Evolutionary conservation across 2,329 filamentous ascomycete species (phyloP).

Genomic region (Hymenoscyphus fructigenus): DNA sequence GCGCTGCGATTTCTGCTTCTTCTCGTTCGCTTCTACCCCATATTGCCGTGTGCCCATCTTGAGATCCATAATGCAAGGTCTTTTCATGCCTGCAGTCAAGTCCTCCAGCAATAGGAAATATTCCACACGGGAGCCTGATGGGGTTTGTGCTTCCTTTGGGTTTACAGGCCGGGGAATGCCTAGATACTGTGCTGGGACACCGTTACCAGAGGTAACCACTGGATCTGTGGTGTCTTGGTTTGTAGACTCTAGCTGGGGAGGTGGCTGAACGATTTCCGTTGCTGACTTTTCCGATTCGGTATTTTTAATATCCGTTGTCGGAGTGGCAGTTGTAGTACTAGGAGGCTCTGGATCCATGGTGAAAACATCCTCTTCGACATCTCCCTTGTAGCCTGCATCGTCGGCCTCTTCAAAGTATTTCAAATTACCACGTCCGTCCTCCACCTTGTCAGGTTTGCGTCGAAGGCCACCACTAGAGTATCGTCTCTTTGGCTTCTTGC

Average conservation of each 20-base stretch:
- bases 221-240: background rate
- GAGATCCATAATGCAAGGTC: constrained; percentile 92
- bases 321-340: constrained; percentile 8
- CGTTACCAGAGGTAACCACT: constrained; percentile 16
- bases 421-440: constrained; percentile 70
- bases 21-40: constrained; percentile 84
- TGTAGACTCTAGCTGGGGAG: background rate
- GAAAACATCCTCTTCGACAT: constrained; percentile 70
- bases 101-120: constrained; percentile 94
- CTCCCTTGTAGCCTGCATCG: constrained; percentile 75
- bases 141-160: constrained; percentile 72
- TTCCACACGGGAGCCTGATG: constrained; percentile 68
- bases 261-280: background rate
- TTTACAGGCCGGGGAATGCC: constrained; percentile 63
- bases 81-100: constrained; percentile 92
- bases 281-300: background rate
- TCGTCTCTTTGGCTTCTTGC: constrained; percentile 58
- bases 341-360: constrained; percentile 55
- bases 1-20: constrained; percentile 90
- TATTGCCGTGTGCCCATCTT: constrained; percentile 99
- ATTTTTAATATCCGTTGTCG: background rate
- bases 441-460: constrained; percentile 70
- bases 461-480: constrained; percentile 86
- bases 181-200: constrained; percentile 15
- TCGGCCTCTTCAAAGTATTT: constrained; percentile 90